Conservation (phyloP, 2,329 filamentous ascomycete genomes). For the Sporothrix pseudoabietina region DNA sequence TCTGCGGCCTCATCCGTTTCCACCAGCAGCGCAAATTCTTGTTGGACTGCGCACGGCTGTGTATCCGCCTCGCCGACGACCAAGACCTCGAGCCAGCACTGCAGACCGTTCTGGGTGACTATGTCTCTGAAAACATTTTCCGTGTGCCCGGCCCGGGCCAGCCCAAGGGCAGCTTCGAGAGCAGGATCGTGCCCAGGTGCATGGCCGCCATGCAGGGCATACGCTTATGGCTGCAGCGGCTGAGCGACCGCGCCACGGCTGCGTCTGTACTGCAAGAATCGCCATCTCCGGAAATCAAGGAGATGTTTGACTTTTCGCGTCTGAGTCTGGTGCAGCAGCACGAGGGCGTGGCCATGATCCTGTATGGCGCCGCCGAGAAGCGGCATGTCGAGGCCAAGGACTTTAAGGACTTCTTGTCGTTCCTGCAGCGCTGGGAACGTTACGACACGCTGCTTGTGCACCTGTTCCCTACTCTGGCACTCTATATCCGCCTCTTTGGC, state of each 20-base stretch:
- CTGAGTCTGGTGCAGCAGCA: constrained; percentile 84
- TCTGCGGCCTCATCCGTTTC: constrained; percentile 82
- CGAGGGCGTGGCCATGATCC: constrained; percentile 79
- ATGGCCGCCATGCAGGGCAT: constrained; percentile 75
- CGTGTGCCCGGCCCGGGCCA: constrained; percentile 51
- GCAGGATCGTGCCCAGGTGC: constrained; percentile 72
- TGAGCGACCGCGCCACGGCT: constrained; percentile 75
- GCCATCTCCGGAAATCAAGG: constrained; percentile 63
- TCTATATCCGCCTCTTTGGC: constrained; percentile 76
- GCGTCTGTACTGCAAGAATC: constrained; percentile 72
- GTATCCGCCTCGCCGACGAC: constrained; percentile 70
- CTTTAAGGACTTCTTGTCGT: constrained; percentile 70
- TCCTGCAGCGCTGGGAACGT: constrained; percentile 70
- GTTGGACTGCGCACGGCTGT: constrained; percentile 79
- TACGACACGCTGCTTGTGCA: constrained; percentile 77
- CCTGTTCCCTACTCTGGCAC: constrained; percentile 76
- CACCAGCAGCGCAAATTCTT: constrained; percentile 82
- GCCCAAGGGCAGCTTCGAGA: constrained; percentile 49
- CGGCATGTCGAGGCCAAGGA: constrained; percentile 70
- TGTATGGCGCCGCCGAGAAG: constrained; percentile 76
- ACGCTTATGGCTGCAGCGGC: constrained; percentile 72
- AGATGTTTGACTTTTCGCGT: constrained; percentile 79
- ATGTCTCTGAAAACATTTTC: constrained; percentile 60
- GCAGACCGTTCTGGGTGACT: constrained; percentile 54
- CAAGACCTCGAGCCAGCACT: constrained; percentile 54